Evolutionary conservation across 305 asterid genomes (phyloP).

Genomic region (Solanum chacoense): DNA sequence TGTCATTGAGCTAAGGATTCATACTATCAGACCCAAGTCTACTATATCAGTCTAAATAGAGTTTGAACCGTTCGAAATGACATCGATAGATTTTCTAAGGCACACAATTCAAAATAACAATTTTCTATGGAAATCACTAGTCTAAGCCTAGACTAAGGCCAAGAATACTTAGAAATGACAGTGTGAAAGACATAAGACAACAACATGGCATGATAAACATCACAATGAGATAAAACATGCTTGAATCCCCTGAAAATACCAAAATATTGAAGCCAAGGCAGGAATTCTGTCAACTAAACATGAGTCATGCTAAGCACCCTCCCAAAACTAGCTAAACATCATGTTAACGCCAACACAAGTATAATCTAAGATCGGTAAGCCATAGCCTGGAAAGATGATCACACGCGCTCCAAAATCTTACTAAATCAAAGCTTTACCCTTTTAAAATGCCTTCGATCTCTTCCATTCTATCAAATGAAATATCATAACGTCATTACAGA

Average conservation of each 20-base stretch:
- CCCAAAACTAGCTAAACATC: neutral
- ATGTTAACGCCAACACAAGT: neutral
- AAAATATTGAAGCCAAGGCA: no score
- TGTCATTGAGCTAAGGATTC: neutral
- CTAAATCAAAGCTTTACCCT: neutral
- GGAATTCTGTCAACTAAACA: neutral
- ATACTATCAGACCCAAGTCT: neutral
- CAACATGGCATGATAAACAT: neutral
- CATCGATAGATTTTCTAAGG: neutral
- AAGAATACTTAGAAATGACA: neutral
- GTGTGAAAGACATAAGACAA: neutral
- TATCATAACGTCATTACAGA: neutral
- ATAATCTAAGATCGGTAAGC: neutral
- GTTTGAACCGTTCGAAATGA: no score
- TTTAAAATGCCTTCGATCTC: no score
- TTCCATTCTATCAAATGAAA: neutral
- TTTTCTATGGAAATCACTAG: neutral
- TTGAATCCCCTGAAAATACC: neutral
- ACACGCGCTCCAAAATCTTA: neutral
- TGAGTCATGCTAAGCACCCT: neutral
- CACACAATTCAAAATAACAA: neutral
- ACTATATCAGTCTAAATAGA: no score
- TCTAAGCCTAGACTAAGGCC: neutral
- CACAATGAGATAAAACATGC: neutral
- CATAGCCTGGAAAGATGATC: neutral